Percentiles rank a stretch among this genome's conserved stretches.
Evolutionary conservation across 805 yeast genomes (phyloP).

Genomic region (Sugiyamaella boreocaroliniensis): DNA sequence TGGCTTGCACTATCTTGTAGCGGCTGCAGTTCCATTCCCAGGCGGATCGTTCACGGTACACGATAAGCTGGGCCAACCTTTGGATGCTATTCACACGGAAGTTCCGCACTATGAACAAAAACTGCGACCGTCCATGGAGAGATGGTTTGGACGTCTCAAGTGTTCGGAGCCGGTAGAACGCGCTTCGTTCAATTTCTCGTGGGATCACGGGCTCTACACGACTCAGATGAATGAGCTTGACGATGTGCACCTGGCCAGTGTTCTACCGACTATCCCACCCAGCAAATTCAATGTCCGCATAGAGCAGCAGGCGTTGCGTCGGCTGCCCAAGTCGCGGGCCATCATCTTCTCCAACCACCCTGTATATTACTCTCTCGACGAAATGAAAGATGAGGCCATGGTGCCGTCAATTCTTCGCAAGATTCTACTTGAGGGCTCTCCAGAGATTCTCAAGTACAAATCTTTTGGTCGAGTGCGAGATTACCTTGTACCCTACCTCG

Average conservation of each 20-base stretch:
- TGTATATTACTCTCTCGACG: slow-evolving; percentile 62
- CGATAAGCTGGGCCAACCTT: slow-evolving; percentile 51
- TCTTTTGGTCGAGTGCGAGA: slow-evolving; percentile 53
- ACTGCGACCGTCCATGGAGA: slow-evolving; percentile 62
- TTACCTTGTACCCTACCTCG: slow-evolving; percentile 53
- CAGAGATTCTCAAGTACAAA: slow-evolving; percentile 57
- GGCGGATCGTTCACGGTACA: slow-evolving; percentile 67
- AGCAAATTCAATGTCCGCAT: slow-evolving; percentile 59
- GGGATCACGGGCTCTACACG: slow-evolving; percentile 59
- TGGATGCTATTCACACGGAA: slow-evolving; percentile 58
- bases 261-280: slow-evolving; percentile 30
- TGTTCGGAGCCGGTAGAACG: slow-evolving; percentile 61
- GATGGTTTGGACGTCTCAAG: slow-evolving; percentile 60
- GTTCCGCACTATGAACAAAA: slow-evolving; percentile 68
- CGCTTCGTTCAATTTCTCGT: slow-evolving; percentile 67
- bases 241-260: slow-evolving; percentile 40
- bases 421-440: slow-evolving; percentile 60
- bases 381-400: slow-evolving; percentile 71
- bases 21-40: slow-evolving; percentile 74
- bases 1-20: slow-evolving; percentile 56
- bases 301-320: slow-evolving; percentile 64
- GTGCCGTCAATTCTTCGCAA: slow-evolving; percentile 59
- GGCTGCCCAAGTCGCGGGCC: slow-evolving; percentile 58
- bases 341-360: slow-evolving; percentile 73
- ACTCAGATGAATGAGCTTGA: slow-evolving; percentile 48